Percentiles rank a stretch among this genome's conserved stretches.
Evolutionary conservation across 164 flowering plant species (phyloP).

Genomic region (Macadamia tetraphylla): DNA sequence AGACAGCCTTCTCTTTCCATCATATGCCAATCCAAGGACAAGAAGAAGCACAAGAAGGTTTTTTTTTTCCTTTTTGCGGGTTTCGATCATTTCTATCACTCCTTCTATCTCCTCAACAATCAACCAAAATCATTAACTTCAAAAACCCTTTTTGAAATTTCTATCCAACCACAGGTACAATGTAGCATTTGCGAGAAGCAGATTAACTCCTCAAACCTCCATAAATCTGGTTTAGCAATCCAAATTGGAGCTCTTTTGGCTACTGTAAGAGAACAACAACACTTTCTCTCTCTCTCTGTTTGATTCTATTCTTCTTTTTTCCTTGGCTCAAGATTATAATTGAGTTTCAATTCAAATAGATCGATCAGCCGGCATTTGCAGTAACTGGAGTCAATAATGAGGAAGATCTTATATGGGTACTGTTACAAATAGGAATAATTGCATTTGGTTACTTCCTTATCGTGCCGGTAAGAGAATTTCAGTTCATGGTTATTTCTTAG

Average conservation of each 20-base stretch:
- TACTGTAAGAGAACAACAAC: conserved; percentile 31
- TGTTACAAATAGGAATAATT: conserved; percentile 43
- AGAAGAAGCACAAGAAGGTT: conserved; percentile 24
- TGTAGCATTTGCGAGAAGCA: conserved; percentile 10
- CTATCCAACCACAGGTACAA: conserved; percentile 16
- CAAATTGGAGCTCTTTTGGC: conserved; percentile 55
- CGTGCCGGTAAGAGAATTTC: conserved; percentile 52
- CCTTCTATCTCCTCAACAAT: background rate
- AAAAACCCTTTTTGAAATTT: background rate
- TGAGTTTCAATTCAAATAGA: conserved; percentile 23
- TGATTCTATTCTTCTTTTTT: background rate
- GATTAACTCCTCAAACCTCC: conserved; percentile 6
- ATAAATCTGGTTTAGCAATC: conserved; percentile 31
- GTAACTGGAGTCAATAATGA: conserved; percentile 67
- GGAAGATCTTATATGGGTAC: conserved; percentile 34
- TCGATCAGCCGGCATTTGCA: conserved; percentile 65
- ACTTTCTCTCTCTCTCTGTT: background rate
- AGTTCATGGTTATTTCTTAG: background rate
- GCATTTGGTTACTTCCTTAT: conserved; percentile 59
- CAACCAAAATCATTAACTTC: background rate
- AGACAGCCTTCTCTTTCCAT: conserved; percentile 19
- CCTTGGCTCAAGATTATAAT: background rate
- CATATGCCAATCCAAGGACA: conserved; percentile 11
- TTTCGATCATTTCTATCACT: background rate
- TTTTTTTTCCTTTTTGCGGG: too few species aligned